Evolutionary conservation across 2,329 filamentous ascomycete genomes (phyloP), one percentile per base, ranked within the genome.

Genomic region (Graphilbum sp.): DNA sequence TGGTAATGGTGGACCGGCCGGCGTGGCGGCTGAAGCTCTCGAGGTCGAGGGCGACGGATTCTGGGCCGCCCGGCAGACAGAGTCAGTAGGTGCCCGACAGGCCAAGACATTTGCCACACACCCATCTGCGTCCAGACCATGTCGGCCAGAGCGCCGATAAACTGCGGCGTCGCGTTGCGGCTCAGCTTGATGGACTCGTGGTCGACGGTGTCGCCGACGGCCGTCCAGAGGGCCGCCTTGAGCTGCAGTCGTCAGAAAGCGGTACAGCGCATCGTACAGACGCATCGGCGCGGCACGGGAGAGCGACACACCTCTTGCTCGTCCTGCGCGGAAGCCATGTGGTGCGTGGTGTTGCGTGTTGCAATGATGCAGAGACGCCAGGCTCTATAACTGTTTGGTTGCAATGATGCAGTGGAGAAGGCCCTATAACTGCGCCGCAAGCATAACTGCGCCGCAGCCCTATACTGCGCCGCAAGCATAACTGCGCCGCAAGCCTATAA

Each of bases 131-230:
- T 71, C 75, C 83, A 94, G 8, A 88, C 79, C 56, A 93, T 72
- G 56, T 94, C 86, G 1, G 83, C 90, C 52, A 92, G 57, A 0
- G 80, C 79, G 9, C 79, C 85, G 47, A 92, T 92, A 56, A 92
- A 94, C 52, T 93, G 85, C 2, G 84, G 84, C 20, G 88, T 94
- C 7, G 87, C 84, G 56, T 93, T 95, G 45, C 84, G 70, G 52
- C 82, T 75, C 21, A 77, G 64, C 40, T 69, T 66, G 23, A 85
- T 61, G 16, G 76, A 79, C 53, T 93, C 80, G 46, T 88, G 77
- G 54, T 96, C 88, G 45, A 94, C 82, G 43, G 92, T 88, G 54
- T 85, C 81, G 47, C 84, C 83, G 42, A 93, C 72, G 19, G 77
- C 72, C 51, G 79, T 79, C 85, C 85, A 93, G 19, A 93, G 71